Evolutionary conservation across 208 protist genomes (phyloP).

Genomic region (Crithidia sp.): DNA sequence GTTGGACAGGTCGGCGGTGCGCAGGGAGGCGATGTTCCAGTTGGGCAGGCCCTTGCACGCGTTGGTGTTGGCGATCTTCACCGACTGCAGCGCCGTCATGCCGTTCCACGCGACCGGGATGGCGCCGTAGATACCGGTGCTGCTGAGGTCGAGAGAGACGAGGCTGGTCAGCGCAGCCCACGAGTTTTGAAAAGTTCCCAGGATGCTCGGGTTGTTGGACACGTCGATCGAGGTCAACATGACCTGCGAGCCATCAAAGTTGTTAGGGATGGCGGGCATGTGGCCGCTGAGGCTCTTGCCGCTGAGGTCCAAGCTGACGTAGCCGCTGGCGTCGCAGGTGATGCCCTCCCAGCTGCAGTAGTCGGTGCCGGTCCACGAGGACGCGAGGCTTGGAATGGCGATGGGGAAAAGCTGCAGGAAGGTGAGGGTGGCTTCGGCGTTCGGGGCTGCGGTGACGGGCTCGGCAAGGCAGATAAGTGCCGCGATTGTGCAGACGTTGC

Average conservation of each 20-base stretch:
- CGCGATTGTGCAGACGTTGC: too few species aligned
- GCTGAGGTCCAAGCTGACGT: slow-evolving; percentile 19
- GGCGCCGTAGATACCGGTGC: slow-evolving; percentile 7
- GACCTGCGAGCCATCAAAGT: background rate
- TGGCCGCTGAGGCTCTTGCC: slow-evolving; percentile 10
- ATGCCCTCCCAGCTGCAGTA: slow-evolving; percentile 15
- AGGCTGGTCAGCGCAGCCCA: background rate
- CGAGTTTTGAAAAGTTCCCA: background rate
- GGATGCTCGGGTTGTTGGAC: slow-evolving; percentile 7
- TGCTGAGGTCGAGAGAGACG: background rate
- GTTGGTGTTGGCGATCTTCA: slow-evolving; percentile 6
- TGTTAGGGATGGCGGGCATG: background rate
- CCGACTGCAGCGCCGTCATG: background rate
- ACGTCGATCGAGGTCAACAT: slow-evolving; percentile 20
- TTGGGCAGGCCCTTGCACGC: slow-evolving; percentile 18
- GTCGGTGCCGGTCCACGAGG: background rate
- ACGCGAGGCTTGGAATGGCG: background rate
- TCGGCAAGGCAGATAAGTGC: too few species aligned
- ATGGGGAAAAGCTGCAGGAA: too few species aligned
- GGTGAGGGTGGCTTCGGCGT: too few species aligned
- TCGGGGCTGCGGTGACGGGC: too few species aligned
- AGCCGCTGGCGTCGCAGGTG: slow-evolving; percentile 15
- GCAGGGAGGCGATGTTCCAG: slow-evolving; percentile 21
- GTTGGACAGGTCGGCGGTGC: slow-evolving; percentile 20
- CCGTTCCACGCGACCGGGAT: slow-evolving; percentile 10